phyloP scores from a whole-genome alignment of 768 basidiomycete species.

The Lentinula aciculospora region DNA sequence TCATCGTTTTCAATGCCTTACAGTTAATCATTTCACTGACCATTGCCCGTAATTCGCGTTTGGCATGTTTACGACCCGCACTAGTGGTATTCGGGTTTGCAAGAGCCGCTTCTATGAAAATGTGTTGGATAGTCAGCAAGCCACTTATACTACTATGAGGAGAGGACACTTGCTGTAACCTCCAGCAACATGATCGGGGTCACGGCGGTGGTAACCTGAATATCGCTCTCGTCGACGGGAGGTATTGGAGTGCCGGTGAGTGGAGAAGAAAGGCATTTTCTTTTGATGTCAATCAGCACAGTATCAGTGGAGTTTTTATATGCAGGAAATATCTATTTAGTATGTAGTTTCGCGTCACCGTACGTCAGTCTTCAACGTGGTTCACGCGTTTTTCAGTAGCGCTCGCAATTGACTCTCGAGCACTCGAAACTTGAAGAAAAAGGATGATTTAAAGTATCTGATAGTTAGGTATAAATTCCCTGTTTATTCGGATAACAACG shows the following conservation, averaged over 20 bases:
- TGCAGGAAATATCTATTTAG: not conserved
- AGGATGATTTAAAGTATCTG: too few species aligned
- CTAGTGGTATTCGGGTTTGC: constrained; percentile 46
- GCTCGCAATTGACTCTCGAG: too few species aligned
- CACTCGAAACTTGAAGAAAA: too few species aligned
- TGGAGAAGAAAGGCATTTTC: constrained; percentile 16
- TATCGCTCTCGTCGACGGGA: constrained; percentile 13
- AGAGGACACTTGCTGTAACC: constrained; percentile 36
- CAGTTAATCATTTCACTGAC: constrained; percentile 31
- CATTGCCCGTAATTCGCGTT: constrained; percentile 39
- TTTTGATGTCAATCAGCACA: not conserved
- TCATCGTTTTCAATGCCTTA: too few species aligned
- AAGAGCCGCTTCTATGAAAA: constrained; percentile 35
- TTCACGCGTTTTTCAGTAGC: too few species aligned
- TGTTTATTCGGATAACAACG: too few species aligned
- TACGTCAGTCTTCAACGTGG: not conserved
- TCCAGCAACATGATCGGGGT: constrained; percentile 40
- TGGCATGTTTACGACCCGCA: constrained; percentile 38
- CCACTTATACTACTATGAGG: not conserved
- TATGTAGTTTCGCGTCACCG: too few species aligned
- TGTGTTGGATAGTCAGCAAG: not conserved
- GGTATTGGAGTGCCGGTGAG: constrained; percentile 6
- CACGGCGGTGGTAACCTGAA: constrained; percentile 31
- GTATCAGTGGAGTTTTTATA: not conserved
- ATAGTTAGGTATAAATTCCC: too few species aligned